These are phyloP conservation scores for Diphasiastrum complanatum DNA, from an alignment of 83 land plant genomes.

Conservation along the genomic window DNA sequence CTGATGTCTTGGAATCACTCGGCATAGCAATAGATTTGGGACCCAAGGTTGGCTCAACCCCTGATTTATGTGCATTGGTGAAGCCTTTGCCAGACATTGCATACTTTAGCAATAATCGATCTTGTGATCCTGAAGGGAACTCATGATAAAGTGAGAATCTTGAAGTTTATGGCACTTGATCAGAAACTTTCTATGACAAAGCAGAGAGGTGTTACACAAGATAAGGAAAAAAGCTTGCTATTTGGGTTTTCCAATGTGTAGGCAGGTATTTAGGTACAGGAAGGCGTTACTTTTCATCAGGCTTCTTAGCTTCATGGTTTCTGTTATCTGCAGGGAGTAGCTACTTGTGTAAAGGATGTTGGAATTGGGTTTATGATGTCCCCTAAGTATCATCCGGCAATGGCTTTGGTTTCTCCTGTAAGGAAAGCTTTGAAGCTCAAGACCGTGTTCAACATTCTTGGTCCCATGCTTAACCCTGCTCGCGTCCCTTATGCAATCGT, in stretches of 20 bases:
- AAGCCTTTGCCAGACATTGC: too few relatives aligned
- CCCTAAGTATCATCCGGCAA: slow-evolving; percentile 85
- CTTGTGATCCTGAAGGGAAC: too few relatives aligned
- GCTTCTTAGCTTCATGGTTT: too few relatives aligned
- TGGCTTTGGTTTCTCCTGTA: slow-evolving; percentile 75
- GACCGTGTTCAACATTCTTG: slow-evolving; percentile 84
- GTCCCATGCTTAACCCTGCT: slow-evolving; percentile 95
- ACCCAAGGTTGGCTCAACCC: slow-evolving; percentile 47
- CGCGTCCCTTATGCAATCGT: slow-evolving; percentile 81
- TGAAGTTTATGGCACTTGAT: too few relatives aligned
- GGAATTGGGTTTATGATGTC: slow-evolving; percentile 95
- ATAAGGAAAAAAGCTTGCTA: too few relatives aligned
- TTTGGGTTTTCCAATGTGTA: too few relatives aligned
- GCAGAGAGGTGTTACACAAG: too few relatives aligned
- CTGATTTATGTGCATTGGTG: slow-evolving; percentile 8
- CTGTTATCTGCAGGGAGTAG: slow-evolving; percentile 44
- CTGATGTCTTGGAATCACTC: slow-evolving; percentile 77
- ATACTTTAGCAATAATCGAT: too few relatives aligned
- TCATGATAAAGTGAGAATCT: too few relatives aligned
- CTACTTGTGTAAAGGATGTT: slow-evolving; percentile 59
- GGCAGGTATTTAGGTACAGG: too few relatives aligned
- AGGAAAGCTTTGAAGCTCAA: slow-evolving; percentile 80
- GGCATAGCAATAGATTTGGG: slow-evolving; percentile 69
- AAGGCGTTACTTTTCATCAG: too few relatives aligned
- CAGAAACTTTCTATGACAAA: too few relatives aligned